Evolutionary conservation across 768 basidiomycete species (phyloP), one percentile per base, ranked within the genome.

Genomic region (Pisolithus albus): DNA sequence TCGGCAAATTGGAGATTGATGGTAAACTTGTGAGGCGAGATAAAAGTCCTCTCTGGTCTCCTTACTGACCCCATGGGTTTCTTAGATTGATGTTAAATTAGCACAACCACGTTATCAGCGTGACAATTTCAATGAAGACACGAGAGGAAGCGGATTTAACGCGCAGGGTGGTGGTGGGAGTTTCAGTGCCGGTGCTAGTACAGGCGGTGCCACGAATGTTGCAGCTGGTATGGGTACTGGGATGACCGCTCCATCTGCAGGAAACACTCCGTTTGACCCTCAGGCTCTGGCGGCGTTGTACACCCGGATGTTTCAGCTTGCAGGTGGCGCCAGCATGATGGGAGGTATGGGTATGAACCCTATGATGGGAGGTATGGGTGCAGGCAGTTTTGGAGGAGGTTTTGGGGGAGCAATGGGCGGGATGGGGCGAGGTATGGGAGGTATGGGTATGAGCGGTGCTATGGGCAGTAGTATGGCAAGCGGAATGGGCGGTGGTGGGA

Each of bases 31-130:
- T 97, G 57, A 56, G 88, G 72, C 32, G 41, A 28, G 19, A 36
- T 46, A n/a, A 18, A 23, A 15, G 21, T 36, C 7, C 28, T 6
- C 2, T n/a, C 44, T 18, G 38, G 24, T 1, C 2, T 11, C 4
- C 7, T 7, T 16, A 28, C 36, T 59, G 44, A 59, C 30, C 28
- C 5, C 41, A 8, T 26, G 41, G n/a, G 7, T 34, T 47, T 49
- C 40, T 1, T 53, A 97, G 95, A 94, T 99, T 60, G 96, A 98
- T 64, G 93, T 98, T 43, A 98, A 97, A 70, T 79, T 92, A 43
- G 96, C 95, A 1, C 93, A 96, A 65, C 93, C 94, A 3, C 81
- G 92, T 42, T 86, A 83, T 61, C 86, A 88, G 61, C 80, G 87
- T 34, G 83, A 89, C 66, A 76, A 78, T 62, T 72, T 75, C 51